Percentiles rank a stretch among this genome's conserved stretches.
phyloP scores from a whole-genome alignment of 2,329 filamentous ascomycete genomes.

The Ceratocystis variospora region DNA sequence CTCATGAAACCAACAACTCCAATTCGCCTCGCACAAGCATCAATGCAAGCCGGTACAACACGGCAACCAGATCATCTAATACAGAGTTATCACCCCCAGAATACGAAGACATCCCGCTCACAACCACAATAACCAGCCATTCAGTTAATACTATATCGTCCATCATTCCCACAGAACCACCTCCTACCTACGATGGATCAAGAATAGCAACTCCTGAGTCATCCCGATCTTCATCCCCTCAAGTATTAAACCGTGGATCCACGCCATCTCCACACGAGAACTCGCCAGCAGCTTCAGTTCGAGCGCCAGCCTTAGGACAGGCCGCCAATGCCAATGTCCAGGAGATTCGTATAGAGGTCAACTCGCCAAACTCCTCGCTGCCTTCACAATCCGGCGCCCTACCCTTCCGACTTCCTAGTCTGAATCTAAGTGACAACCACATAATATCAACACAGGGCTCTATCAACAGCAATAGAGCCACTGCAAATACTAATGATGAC shows the following conservation, averaged over 20 bases:
- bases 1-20: background rate
- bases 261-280: background rate
- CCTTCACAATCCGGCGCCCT: conserved; percentile 30
- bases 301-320: background rate
- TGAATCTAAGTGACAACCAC: conserved; percentile 37
- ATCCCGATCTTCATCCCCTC: background rate
- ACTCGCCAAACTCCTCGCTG: conserved; percentile 22
- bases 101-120: conserved; percentile 20
- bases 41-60: conserved; percentile 10
- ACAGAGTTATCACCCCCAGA: conserved; percentile 9
- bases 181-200: conserved; percentile 40
- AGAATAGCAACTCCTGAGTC: background rate
- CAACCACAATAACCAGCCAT: conserved; percentile 19
- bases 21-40: conserved; percentile 12
- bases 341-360: background rate
- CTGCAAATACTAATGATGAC: conserved; percentile 11
- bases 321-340: background rate
- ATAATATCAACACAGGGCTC: conserved; percentile 47
- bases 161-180: conserved; percentile 32
- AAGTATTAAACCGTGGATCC: background rate
- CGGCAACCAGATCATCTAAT: conserved; percentile 9
- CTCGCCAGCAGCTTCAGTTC: background rate
- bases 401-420: conserved; percentile 34
- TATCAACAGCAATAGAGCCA: conserved; percentile 23
- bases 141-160: conserved; percentile 18